These are phyloP conservation scores for Apiospora pterosperma DNA, from an alignment of 2,329 filamentous ascomycete genomes.

Conservation along the genomic window DNA sequence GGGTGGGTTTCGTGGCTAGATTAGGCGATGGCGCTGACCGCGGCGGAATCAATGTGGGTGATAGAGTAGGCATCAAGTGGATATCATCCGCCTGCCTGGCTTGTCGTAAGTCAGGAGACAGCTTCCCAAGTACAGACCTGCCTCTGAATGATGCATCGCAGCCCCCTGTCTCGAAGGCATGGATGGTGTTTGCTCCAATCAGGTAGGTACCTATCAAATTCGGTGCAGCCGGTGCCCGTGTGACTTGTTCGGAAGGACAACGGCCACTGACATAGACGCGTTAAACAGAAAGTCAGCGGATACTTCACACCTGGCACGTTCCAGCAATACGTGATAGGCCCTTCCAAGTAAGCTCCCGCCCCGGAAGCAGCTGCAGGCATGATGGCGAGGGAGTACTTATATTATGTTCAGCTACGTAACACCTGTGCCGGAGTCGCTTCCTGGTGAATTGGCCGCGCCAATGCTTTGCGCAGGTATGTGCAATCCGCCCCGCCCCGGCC, in stretches of 20 bases:
- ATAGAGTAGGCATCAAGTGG: slow-evolving; percentile 71
- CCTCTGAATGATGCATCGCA: slow-evolving; percentile 25
- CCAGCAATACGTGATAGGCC: slow-evolving; percentile 63
- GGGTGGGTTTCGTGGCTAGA: slow-evolving; percentile 62
- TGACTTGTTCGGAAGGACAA: not conserved
- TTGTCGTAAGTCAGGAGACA: slow-evolving; percentile 36
- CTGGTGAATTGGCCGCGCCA: slow-evolving; percentile 60
- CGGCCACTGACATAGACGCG: not conserved
- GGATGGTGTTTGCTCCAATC: slow-evolving; percentile 61
- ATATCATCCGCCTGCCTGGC: slow-evolving; percentile 53
- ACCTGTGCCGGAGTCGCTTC: slow-evolving; percentile 60
- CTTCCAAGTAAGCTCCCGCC: slow-evolving; percentile 41
- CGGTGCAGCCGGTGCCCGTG: not conserved
- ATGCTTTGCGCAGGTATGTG: slow-evolving; percentile 52
- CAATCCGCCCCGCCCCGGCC: not conserved
- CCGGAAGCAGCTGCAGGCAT: too few species aligned
- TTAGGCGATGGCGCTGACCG: slow-evolving; percentile 52
- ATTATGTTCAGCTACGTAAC: slow-evolving; percentile 53
- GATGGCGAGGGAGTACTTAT: not conserved
- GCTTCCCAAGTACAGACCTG: not conserved
- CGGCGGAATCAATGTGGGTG: slow-evolving; percentile 59
- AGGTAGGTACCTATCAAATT: not conserved
- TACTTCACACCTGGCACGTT: slow-evolving; percentile 72
- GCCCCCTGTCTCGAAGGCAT: slow-evolving; percentile 51
- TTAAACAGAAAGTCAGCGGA: slow-evolving; percentile 53